Conservation (phyloP, 768 basidiomycete species). For the Lactarius evosmus region DNA sequence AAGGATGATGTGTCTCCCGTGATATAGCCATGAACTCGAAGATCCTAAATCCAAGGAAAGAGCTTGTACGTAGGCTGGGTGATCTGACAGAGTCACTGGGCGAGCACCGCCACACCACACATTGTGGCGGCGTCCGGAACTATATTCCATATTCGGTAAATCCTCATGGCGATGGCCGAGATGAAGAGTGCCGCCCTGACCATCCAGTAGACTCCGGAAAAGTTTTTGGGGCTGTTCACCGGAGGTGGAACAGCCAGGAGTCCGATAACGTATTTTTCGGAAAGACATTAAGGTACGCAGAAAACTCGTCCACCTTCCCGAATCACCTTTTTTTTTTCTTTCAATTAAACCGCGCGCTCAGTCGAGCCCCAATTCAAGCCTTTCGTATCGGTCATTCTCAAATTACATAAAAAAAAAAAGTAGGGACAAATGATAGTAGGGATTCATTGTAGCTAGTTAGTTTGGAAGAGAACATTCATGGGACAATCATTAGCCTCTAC, state of each 20-base stretch:
- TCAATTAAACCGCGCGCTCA: neutral
- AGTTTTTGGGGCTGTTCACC: slow-evolving; percentile 24
- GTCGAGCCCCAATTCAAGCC: neutral
- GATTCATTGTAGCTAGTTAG: neutral
- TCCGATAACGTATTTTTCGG: neutral
- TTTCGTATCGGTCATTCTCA: neutral
- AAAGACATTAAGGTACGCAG: neutral
- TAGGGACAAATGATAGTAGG: neutral
- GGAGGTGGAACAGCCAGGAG: slow-evolving; percentile 1
- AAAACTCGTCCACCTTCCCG: neutral
- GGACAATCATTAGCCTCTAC: neutral
- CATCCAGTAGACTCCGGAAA: neutral
- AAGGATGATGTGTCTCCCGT: slow-evolving; percentile 1
- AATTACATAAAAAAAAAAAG: slow-evolving; percentile 2
- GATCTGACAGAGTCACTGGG: neutral
- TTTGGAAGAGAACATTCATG: neutral
- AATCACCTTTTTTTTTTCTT: neutral
- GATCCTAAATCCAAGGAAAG: slow-evolving; percentile 17
- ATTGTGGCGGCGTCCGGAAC: slow-evolving; percentile 8
- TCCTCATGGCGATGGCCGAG: neutral
- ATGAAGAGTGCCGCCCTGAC: neutral
- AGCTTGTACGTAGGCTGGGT: neutral
- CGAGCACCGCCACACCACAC: neutral
- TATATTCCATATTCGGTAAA: slow-evolving; percentile 12
- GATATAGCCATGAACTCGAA: neutral